phyloP scores from a whole-genome alignment of 1,284 basidiomycete genomes.

The Acaromyces ingoldii region DNA sequence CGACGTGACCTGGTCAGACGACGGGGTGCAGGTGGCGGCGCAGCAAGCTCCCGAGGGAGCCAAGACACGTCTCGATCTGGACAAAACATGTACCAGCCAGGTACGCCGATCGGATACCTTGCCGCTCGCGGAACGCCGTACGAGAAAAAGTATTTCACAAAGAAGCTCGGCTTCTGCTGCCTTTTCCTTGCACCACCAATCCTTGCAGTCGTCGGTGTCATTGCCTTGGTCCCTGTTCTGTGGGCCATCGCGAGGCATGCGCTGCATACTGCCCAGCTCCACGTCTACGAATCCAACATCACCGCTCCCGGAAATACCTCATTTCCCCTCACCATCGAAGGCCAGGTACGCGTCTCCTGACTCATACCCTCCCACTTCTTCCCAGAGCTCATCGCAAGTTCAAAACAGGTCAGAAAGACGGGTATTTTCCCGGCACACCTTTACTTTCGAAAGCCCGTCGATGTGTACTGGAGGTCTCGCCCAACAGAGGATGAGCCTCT shows the following conservation, averaged over 20 bases:
- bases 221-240: slow-evolving; percentile 49
- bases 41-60: too few species aligned
- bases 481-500: slow-evolving; percentile 23
- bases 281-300: slow-evolving; percentile 50
- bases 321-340: slow-evolving; percentile 50
- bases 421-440: slow-evolving; percentile 53
- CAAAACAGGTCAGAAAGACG: slow-evolving; percentile 49
- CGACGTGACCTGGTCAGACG: neutral
- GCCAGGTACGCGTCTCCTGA: too few species aligned
- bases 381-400: too few species aligned
- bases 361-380: too few species aligned
- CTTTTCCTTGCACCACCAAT: slow-evolving; percentile 37
- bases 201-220: slow-evolving; percentile 33
- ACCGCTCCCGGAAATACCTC: slow-evolving; percentile 42
- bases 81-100: slow-evolving; percentile 13
- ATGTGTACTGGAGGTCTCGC: slow-evolving; percentile 49
- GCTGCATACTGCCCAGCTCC: slow-evolving; percentile 45
- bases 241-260: slow-evolving; percentile 50
- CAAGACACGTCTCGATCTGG: neutral
- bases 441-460: slow-evolving; percentile 49
- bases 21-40: neutral
- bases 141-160: slow-evolving; percentile 46
- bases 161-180: slow-evolving; percentile 44
- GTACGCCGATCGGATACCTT: slow-evolving; percentile 14
- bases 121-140: slow-evolving; percentile 45